phyloP scores from a whole-genome alignment of 176 grass and related monocot species.

The Zoysia pacifica region DNA sequence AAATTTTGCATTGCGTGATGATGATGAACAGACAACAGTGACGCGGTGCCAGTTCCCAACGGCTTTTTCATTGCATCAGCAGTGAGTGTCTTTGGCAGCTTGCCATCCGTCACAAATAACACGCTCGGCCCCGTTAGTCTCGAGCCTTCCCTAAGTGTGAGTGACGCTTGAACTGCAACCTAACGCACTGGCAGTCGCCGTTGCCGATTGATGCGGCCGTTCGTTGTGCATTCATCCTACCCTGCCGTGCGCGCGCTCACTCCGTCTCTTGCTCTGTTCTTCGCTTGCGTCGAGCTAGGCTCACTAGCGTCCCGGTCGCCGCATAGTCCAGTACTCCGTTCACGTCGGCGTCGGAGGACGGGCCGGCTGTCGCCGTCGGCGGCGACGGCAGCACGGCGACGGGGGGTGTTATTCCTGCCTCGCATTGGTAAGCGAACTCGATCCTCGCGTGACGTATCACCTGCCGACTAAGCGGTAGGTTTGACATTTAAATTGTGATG shows the following conservation, averaged over 20 bases:
- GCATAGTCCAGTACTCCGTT: neutral
- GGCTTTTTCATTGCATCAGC: neutral
- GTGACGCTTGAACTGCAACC: neutral
- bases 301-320: neutral
- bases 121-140: neutral
- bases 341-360: neutral
- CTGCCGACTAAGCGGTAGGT: constrained; percentile 45
- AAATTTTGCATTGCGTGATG: neutral
- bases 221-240: too few species aligned
- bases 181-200: neutral
- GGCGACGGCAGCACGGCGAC: neutral
- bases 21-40: neutral
- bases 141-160: neutral
- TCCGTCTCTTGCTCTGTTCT: neutral
- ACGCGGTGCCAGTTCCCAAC: neutral
- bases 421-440: neutral
- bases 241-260: neutral
- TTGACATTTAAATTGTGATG: constrained; percentile 13
- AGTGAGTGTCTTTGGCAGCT: neutral
- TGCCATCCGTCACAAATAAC: neutral
- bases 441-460: constrained; percentile 29
- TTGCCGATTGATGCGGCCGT: neutral
- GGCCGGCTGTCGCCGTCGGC: constrained; percentile 21
- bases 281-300: neutral
- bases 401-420: neutral